Conservation (phyloP, 1,139 yeast genomes). For the Kodamaea suecica region DNA sequence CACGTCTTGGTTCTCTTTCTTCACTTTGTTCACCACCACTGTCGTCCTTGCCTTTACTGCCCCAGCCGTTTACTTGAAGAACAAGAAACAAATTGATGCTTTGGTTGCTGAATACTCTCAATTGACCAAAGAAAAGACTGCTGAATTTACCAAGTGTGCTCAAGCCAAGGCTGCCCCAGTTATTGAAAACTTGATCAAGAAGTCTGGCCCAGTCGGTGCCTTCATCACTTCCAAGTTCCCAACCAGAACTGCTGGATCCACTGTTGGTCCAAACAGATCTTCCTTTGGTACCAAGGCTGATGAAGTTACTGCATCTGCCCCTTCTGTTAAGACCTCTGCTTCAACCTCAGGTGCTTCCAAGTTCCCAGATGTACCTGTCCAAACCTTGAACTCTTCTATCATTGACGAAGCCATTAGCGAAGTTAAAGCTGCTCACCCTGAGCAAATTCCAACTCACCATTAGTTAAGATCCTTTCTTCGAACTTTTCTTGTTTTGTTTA, state of each 20-base stretch:
- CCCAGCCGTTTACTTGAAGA: slow-evolving; percentile 70
- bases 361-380: slow-evolving; percentile 47
- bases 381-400: slow-evolving; percentile 15
- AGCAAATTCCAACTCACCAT: not conserved
- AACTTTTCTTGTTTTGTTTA: not conserved
- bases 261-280: slow-evolving; percentile 50
- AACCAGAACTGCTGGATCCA: slow-evolving; percentile 70
- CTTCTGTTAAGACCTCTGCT: slow-evolving; percentile 14
- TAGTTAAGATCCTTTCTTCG: not conserved
- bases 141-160: slow-evolving; percentile 49
- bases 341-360: slow-evolving; percentile 35
- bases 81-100: slow-evolving; percentile 80
- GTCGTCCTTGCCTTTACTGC: slow-evolving; percentile 67
- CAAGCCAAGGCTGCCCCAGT: slow-evolving; percentile 54
- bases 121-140: slow-evolving; percentile 54
- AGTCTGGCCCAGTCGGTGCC: slow-evolving; percentile 63
- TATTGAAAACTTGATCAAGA: slow-evolving; percentile 45
- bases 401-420: slow-evolving; percentile 13
- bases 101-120: slow-evolving; percentile 57
- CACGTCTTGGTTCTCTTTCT: slow-evolving; percentile 74
- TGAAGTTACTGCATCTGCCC: slow-evolving; percentile 13
- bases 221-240: slow-evolving; percentile 59
- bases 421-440: slow-evolving; percentile 6
- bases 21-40: slow-evolving; percentile 57
- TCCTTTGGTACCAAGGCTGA: slow-evolving; percentile 27